Conservation (phyloP, 2,329 filamentous ascomycete species). For the Gaeumannomyces sp. region DNA sequence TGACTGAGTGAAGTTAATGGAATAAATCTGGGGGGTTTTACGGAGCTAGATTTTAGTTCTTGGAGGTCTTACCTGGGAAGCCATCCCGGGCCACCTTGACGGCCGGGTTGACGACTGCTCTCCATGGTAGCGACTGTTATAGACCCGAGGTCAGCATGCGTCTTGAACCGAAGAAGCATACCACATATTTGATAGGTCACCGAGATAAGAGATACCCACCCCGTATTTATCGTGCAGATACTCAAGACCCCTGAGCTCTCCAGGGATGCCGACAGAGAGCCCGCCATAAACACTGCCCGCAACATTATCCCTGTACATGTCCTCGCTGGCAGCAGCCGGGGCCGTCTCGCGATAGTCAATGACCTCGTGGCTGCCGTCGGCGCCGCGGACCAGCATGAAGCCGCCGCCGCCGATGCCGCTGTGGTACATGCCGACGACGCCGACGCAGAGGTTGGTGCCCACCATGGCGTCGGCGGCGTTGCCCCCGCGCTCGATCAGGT, state of each 20-base stretch:
- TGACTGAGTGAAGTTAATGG: slow-evolving; percentile 40
- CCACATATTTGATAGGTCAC: not conserved
- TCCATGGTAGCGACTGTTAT: slow-evolving; percentile 55
- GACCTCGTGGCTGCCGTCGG: slow-evolving; percentile 71
- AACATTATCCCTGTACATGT: slow-evolving; percentile 77
- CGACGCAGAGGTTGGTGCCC: slow-evolving; percentile 68
- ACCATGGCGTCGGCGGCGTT: slow-evolving; percentile 74
- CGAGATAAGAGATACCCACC: slow-evolving; percentile 25
- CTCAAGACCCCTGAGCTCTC: slow-evolving; percentile 72
- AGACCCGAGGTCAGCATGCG: not conserved
- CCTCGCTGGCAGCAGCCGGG: slow-evolving; percentile 69
- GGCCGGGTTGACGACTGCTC: slow-evolving; percentile 65
- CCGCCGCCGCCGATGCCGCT: slow-evolving; percentile 84
- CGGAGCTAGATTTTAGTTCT: not conserved
- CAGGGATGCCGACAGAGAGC: slow-evolving; percentile 64
- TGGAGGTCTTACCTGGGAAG: slow-evolving; percentile 42
- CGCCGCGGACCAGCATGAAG: slow-evolving; percentile 73
- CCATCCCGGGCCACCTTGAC: slow-evolving; percentile 68
- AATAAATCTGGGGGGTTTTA: not conserved
- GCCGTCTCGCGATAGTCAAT: slow-evolving; percentile 89
- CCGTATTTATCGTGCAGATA: slow-evolving; percentile 71
- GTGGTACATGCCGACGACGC: slow-evolving; percentile 71
- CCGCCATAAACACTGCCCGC: slow-evolving; percentile 64
- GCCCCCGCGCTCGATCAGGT: slow-evolving; percentile 50
- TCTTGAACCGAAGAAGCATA: not conserved